These are phyloP conservation scores for Irpex lacteus DNA, from an alignment of 1,284 basidiomycete species.

Conservation along the genomic window DNA sequence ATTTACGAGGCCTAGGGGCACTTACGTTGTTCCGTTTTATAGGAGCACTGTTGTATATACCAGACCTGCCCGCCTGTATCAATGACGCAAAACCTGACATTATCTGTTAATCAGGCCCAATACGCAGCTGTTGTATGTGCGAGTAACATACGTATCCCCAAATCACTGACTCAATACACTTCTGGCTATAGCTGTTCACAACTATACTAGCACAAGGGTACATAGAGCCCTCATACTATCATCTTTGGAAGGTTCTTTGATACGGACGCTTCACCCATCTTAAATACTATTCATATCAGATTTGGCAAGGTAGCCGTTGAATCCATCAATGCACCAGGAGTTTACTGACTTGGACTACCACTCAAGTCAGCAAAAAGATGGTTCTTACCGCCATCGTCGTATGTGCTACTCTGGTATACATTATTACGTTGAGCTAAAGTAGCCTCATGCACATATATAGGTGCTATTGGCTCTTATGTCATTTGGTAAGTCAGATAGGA, in stretches of 20 bases:
- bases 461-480: not conserved
- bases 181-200: not conserved
- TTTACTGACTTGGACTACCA: too few species aligned
- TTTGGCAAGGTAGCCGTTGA: not conserved
- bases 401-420: not conserved
- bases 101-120: not conserved
- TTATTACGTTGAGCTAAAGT: not conserved
- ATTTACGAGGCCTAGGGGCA: not conserved
- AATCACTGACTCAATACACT: not conserved
- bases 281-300: not conserved
- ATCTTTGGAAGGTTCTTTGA: not conserved
- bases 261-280: not conserved
- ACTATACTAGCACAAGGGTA: not conserved
- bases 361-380: not conserved
- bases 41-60: not conserved
- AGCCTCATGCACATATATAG: not conserved
- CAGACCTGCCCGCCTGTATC: not conserved
- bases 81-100: not conserved
- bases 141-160: not conserved
- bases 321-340: too few species aligned
- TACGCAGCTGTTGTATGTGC: not conserved
- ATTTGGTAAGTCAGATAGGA: not conserved
- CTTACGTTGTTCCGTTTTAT: not conserved
- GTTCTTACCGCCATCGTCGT: not conserved
- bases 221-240: not conserved